Conservation (phyloP, 352 stramenopile genomes). For the Peronospora belbahrii region DNA sequence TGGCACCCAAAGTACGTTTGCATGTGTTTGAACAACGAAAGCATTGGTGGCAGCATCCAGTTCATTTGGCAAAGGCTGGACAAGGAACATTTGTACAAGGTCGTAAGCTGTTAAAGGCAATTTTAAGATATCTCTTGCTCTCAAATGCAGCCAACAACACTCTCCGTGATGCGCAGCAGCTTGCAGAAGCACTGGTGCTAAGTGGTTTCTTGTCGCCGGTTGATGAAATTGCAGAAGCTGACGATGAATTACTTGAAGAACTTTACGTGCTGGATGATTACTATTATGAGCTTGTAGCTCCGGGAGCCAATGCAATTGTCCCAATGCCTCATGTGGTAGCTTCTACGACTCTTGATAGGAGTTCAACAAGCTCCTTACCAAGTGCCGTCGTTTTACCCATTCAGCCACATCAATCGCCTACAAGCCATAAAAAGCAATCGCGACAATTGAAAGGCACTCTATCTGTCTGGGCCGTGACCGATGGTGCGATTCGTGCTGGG, state of each 20-base stretch:
- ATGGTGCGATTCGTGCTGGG: constrained; percentile 28
- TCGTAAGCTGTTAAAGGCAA: constrained; percentile 26
- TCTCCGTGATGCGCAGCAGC: constrained; percentile 19
- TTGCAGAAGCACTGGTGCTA: constrained; percentile 29
- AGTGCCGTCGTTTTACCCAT: constrained; percentile 12
- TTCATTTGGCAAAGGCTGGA: constrained; percentile 17
- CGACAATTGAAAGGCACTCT: constrained; percentile 1
- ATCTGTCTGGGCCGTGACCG: constrained; percentile 32
- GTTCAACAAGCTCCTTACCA: constrained; percentile 5
- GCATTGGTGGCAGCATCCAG: constrained; percentile 27
- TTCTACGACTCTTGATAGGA: constrained; percentile 8
- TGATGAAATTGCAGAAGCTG: constrained; percentile 12
- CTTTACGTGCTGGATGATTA: constrained; percentile 26
- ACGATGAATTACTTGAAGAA: constrained; percentile 15
- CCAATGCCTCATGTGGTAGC: constrained; percentile 4
- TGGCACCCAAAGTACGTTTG: constrained; percentile 22
- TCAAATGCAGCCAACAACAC: constrained; percentile 25
- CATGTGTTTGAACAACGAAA: constrained; percentile 21
- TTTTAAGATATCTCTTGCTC: constrained; percentile 23
- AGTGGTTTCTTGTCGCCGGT: constrained; percentile 29
- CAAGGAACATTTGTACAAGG: constrained; percentile 31
- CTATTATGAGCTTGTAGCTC: constrained; percentile 49
- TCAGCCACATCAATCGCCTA: constrained; percentile 1
- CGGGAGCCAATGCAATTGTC: constrained; percentile 14
- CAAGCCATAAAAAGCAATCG: constrained; percentile 1